These are phyloP conservation scores for Aleurites moluccanus DNA, from an alignment of 441 rosid genomes.

Conservation along the genomic window DNA sequence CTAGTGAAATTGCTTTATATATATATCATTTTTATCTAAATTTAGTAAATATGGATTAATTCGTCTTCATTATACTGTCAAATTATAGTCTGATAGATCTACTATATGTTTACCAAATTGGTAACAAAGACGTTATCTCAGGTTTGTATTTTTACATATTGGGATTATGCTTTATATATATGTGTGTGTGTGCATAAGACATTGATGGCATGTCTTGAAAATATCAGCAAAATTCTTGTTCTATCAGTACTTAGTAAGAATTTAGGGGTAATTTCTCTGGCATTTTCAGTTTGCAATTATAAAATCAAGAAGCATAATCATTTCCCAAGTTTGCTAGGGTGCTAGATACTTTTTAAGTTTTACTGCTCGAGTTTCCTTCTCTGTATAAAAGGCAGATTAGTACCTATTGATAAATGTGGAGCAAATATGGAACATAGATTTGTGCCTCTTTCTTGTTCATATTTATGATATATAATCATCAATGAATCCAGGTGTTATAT, in stretches of 20 bases:
- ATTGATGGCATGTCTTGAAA: neutral
- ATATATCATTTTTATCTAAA: neutral
- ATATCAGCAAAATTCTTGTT: neutral
- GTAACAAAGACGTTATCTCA: neutral
- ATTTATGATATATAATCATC: constrained; percentile 17
- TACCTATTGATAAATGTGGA: neutral
- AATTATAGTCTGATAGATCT: neutral
- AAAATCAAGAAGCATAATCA: neutral
- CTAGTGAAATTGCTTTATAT: neutral
- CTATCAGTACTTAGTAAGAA: neutral
- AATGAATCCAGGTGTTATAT: constrained; percentile 51
- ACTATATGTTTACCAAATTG: neutral
- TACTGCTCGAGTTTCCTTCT: neutral
- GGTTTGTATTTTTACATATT: neutral
- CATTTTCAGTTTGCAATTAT: neutral
- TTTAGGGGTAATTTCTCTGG: neutral
- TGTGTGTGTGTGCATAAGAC: neutral
- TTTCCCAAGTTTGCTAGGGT: neutral
- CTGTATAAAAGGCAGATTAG: neutral
- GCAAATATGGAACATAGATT: neutral
- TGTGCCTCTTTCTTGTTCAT: neutral
- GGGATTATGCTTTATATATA: neutral
- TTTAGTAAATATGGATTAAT: neutral
- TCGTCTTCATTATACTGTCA: neutral
- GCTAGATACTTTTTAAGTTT: neutral